These are phyloP conservation scores for Tetracentron sinense DNA, from an alignment of 164 flowering plant genomes.

Conservation along the genomic window DNA sequence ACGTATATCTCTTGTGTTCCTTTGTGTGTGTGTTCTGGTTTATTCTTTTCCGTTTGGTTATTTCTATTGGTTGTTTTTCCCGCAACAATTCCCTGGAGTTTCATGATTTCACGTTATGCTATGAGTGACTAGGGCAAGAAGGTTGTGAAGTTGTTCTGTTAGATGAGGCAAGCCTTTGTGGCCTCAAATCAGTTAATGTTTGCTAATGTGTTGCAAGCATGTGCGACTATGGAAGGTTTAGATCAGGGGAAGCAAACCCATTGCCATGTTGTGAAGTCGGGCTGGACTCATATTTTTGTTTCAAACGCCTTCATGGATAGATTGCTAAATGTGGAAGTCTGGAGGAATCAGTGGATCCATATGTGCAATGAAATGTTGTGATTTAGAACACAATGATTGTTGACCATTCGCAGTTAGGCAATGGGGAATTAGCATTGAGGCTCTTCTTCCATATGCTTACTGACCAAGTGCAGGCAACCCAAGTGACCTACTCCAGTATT, in stretches of 20 bases:
- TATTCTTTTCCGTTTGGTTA: no score
- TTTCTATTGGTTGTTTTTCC: no score
- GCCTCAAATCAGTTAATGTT: conserved; percentile 73
- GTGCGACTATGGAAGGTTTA: conserved; percentile 44
- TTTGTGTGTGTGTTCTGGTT: no score
- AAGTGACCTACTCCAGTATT: conserved; percentile 73
- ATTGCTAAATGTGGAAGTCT: conserved; percentile 75
- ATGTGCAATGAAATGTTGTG: conserved; percentile 56
- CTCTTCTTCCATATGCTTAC: conserved; percentile 55
- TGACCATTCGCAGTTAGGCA: conserved; percentile 60
- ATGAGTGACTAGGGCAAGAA: conserved; percentile 48
- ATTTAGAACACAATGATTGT: conserved; percentile 92
- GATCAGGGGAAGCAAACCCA: conserved; percentile 65
- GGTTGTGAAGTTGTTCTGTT: conserved; percentile 49
- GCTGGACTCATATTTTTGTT: conserved; percentile 56
- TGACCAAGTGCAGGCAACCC: conserved; percentile 39
- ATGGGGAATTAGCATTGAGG: conserved; percentile 54
- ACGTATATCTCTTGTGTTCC: no score
- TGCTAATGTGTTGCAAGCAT: conserved; percentile 77
- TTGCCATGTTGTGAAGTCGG: conserved; percentile 53
- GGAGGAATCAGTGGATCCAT: conserved; percentile 45
- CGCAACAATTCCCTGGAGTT: conserved; percentile 91
- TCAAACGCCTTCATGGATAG: conserved; percentile 80
- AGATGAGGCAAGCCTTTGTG: conserved; percentile 55
- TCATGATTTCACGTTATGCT: conserved; percentile 78